Conservation (phyloP, 768 basidiomycete species). For the Rhodosporidiobolus odoratus region DNA sequence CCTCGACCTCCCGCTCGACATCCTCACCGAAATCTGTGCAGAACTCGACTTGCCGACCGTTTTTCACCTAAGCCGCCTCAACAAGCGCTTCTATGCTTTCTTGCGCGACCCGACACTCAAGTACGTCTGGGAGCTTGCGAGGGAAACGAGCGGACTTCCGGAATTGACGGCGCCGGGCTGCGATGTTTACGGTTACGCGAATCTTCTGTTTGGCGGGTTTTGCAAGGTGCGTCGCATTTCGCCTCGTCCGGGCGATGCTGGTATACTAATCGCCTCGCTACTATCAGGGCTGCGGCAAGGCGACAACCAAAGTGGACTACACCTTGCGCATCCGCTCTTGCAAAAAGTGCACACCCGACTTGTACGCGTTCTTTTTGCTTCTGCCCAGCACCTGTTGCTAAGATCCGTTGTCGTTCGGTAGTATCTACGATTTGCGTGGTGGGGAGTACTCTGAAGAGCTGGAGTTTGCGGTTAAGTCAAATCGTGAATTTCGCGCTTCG, state of each 20-base stretch:
- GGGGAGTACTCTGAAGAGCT: too few species aligned
- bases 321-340: background rate
- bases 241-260: too few species aligned
- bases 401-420: too few species aligned
- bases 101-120: background rate
- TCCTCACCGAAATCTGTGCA: background rate
- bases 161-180: background rate
- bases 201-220: background rate
- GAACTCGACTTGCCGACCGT: conserved; percentile 2
- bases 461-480: too few species aligned
- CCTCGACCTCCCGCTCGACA: background rate
- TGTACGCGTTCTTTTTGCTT: too few species aligned
- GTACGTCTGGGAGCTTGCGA: background rate
- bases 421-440: too few species aligned
- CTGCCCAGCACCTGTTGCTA: too few species aligned
- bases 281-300: background rate
- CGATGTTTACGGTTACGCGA: background rate
- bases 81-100: background rate
- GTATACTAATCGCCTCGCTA: background rate
- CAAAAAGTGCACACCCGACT: background rate
- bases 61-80: background rate
- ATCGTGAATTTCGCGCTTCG: too few species aligned
- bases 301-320: conserved; percentile 9
- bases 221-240: background rate
- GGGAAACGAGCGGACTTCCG: background rate